These are phyloP conservation scores for Bassia scoparia DNA, from an alignment of 148 eudicot species.

Conservation along the genomic window DNA sequence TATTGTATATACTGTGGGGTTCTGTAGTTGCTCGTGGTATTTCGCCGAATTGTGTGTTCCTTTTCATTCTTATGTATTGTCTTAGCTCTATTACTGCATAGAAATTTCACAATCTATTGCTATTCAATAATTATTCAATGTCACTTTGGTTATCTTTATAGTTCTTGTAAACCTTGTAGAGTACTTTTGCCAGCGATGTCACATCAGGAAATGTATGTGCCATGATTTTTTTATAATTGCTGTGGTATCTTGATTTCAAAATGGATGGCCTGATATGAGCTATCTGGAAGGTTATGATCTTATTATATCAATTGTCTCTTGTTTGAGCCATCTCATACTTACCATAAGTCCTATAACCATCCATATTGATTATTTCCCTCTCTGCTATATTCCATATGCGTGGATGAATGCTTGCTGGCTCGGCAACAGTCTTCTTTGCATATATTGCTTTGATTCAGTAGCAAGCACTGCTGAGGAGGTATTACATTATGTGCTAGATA, in stretches of 20 bases:
- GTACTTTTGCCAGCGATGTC: conserved; percentile 46
- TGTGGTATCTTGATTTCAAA: conserved; percentile 50
- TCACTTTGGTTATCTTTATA: neutral
- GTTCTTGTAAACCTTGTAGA: conserved; percentile 33
- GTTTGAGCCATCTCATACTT: neutral
- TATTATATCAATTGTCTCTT: conserved; percentile 2
- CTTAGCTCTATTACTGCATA: conserved; percentile 2
- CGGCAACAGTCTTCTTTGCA: conserved; percentile 59
- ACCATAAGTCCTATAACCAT: neutral
- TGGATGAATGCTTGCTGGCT: conserved; percentile 60
- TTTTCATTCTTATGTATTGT: neutral
- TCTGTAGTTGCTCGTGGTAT: conserved; percentile 65
- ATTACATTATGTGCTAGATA: too few species aligned
- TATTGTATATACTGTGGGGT: conserved; percentile 68
- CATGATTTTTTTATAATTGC: conserved; percentile 50
- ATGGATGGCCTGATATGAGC: conserved; percentile 55
- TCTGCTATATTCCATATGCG: conserved; percentile 47
- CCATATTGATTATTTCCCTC: neutral
- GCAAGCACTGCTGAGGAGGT: too few species aligned
- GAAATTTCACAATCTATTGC: too few species aligned
- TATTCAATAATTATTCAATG: too few species aligned
- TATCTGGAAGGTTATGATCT: conserved; percentile 41
- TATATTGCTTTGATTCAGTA: conserved; percentile 62
- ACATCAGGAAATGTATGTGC: conserved; percentile 53
- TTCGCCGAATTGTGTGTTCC: conserved; percentile 54